Conservation (phyloP, 1,284 basidiomycete genomes). For the Stygiomarasmius scandens region DNA sequence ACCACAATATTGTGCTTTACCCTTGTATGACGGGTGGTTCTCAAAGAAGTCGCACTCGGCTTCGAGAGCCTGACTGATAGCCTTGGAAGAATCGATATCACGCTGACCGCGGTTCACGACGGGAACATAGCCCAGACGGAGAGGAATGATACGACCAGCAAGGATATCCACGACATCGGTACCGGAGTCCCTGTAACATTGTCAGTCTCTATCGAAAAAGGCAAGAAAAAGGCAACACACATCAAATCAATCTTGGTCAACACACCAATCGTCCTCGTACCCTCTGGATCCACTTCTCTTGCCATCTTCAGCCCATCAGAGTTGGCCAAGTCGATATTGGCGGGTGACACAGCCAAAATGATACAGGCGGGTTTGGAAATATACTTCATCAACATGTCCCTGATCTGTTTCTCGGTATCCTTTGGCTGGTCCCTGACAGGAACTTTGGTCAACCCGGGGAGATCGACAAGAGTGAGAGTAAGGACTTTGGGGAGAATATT, state of each 20-base stretch:
- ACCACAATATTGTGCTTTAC: slow-evolving; percentile 95
- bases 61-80: slow-evolving; percentile 86
- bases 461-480: slow-evolving; percentile 94
- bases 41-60: slow-evolving; percentile 93
- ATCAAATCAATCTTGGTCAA: slow-evolving; percentile 98
- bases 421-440: slow-evolving; percentile 97
- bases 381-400: slow-evolving; percentile 95
- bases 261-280: slow-evolving; percentile 94
- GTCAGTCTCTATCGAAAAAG: slow-evolving; percentile 3
- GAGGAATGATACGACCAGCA: slow-evolving; percentile 93
- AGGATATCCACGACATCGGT: slow-evolving; percentile 99
- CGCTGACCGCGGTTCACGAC: slow-evolving; percentile 98
- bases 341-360: slow-evolving; percentile 94
- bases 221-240: slow-evolving; percentile 45
- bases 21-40: slow-evolving; percentile 88
- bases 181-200: slow-evolving; percentile 77
- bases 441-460: slow-evolving; percentile 95
- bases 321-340: slow-evolving; percentile 97
- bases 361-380: slow-evolving; percentile 91
- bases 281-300: slow-evolving; percentile 95
- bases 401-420: slow-evolving; percentile 97
- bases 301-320: slow-evolving; percentile 97
- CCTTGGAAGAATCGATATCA: slow-evolving; percentile 89
- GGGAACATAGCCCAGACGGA: slow-evolving; percentile 95
- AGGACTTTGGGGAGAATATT: slow-evolving; percentile 95